Evolutionary conservation across 805 yeast species (phyloP).

Genomic region (Ogataea polymorpha): DNA sequence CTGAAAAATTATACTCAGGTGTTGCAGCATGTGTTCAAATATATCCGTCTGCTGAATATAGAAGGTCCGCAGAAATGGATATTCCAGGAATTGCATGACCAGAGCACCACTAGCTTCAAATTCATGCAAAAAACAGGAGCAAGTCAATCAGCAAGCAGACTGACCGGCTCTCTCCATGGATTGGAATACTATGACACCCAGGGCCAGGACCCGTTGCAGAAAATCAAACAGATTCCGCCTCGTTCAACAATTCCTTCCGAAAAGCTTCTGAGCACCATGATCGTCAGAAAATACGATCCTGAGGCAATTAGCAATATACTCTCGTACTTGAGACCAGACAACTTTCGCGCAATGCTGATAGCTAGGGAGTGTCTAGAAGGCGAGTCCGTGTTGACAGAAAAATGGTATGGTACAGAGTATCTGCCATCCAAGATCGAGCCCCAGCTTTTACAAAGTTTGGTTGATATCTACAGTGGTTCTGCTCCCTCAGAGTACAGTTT

Average conservation of each 20-base stretch:
- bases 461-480: slow-evolving; percentile 28
- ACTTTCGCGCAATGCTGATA: slow-evolving; percentile 57
- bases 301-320: slow-evolving; percentile 49
- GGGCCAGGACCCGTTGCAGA: slow-evolving; percentile 14
- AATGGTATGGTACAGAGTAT: slow-evolving; percentile 92
- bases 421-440: slow-evolving; percentile 42
- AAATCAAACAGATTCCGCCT: slow-evolving; percentile 5
- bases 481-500: slow-evolving; percentile 41
- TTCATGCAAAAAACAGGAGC: slow-evolving; percentile 78
- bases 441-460: slow-evolving; percentile 36
- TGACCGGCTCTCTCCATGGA: slow-evolving; percentile 29
- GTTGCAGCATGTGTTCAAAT: slow-evolving; percentile 61
- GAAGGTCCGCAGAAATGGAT: slow-evolving; percentile 75
- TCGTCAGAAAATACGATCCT: slow-evolving; percentile 56
- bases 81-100: slow-evolving; percentile 69
- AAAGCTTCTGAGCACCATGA: slow-evolving; percentile 54
- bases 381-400: slow-evolving; percentile 50
- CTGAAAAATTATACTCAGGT: slow-evolving; percentile 60
- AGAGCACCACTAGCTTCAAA: slow-evolving; percentile 67
- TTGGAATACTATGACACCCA: slow-evolving; percentile 24
- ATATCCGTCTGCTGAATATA: slow-evolving; percentile 56
- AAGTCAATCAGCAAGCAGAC: slow-evolving; percentile 62
- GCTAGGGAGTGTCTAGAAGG: slow-evolving; percentile 48
- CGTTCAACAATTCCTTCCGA: slow-evolving; percentile 55
- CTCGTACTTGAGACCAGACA: slow-evolving; percentile 49